Evolutionary conservation across 2,329 filamentous ascomycete genomes (phyloP).

Genomic region (Fusarium hainanense): DNA sequence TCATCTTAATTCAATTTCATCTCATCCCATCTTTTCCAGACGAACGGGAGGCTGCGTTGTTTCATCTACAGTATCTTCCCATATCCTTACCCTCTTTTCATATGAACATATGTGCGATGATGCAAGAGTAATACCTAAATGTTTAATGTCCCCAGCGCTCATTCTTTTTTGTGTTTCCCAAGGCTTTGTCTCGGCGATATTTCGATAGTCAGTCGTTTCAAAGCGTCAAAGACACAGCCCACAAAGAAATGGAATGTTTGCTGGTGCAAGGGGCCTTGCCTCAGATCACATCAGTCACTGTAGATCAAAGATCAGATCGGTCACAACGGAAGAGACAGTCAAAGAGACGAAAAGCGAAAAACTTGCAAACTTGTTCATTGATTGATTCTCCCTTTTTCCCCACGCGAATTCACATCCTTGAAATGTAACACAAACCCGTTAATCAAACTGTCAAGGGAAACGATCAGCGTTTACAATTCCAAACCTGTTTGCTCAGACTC

Average conservation of each 20-base stretch:
- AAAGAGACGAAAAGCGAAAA: background rate
- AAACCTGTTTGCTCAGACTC: slow-evolving; percentile 15
- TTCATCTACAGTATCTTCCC: slow-evolving; percentile 27
- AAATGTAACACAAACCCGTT: slow-evolving; percentile 20
- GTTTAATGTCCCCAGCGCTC: background rate
- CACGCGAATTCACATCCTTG: background rate
- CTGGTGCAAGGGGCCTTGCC: slow-evolving; percentile 1
- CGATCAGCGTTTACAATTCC: background rate
- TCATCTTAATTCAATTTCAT: background rate
- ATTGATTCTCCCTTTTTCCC: background rate
- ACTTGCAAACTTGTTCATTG: slow-evolving; percentile 5
- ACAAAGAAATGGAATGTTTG: slow-evolving; percentile 22
- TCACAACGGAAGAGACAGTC: background rate
- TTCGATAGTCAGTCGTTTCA: background rate
- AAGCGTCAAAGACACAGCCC: slow-evolving; percentile 11
- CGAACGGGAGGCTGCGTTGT: slow-evolving; percentile 17
- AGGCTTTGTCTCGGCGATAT: background rate
- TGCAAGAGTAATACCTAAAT: background rate
- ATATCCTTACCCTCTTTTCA: background rate
- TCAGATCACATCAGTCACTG: slow-evolving; percentile 17
- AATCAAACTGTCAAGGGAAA: slow-evolving; percentile 4
- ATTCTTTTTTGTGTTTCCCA: background rate
- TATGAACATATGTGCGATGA: slow-evolving; percentile 11
- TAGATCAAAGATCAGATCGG: slow-evolving; percentile 28
- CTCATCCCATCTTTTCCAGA: background rate